Evolutionary conservation across 2,329 filamentous ascomycete genomes (phyloP).

Genomic region (Lecanicillium sp.): DNA sequence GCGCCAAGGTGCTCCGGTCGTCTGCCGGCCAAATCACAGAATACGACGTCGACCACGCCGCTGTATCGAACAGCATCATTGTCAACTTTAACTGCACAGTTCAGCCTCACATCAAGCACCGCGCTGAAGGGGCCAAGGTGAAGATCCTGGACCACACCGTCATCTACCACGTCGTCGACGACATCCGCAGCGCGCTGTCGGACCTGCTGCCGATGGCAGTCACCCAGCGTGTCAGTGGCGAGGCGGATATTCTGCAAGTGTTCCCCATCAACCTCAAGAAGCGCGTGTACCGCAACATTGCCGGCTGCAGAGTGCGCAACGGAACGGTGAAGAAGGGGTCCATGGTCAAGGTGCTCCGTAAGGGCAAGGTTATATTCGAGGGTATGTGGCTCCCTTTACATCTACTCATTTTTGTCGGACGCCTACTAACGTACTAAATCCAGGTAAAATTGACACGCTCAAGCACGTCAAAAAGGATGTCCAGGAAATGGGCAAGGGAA

Average conservation of each 20-base stretch:
- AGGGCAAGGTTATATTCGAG: conserved; percentile 66
- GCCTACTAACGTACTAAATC: conserved; percentile 13
- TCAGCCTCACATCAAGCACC: conserved; percentile 56
- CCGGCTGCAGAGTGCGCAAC: conserved; percentile 81
- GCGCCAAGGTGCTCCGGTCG: conserved; percentile 66
- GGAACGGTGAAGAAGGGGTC: conserved; percentile 58
- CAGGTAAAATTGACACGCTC: conserved; percentile 71
- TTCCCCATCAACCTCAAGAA: conserved; percentile 80
- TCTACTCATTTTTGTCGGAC: background rate
- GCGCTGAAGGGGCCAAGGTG: conserved; percentile 66
- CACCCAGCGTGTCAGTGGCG: conserved; percentile 66
- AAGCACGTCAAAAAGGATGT: conserved; percentile 93
- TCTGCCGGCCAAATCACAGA: conserved; percentile 73
- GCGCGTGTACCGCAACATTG: conserved; percentile 64
- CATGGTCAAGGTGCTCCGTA: conserved; percentile 65
- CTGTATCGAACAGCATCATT: conserved; percentile 65
- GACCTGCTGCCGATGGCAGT: conserved; percentile 61
- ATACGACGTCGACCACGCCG: conserved; percentile 83
- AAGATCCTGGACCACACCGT: conserved; percentile 77
- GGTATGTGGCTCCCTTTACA: conserved; percentile 53
- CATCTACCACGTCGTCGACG: conserved; percentile 74
- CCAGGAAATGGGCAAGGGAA: conserved; percentile 79
- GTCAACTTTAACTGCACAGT: conserved; percentile 79
- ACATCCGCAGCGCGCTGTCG: conserved; percentile 60
- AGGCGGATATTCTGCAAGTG: conserved; percentile 75